Conservation (phyloP, 2,329 filamentous ascomycete genomes). For the Geoglossum cookeanum region DNA sequence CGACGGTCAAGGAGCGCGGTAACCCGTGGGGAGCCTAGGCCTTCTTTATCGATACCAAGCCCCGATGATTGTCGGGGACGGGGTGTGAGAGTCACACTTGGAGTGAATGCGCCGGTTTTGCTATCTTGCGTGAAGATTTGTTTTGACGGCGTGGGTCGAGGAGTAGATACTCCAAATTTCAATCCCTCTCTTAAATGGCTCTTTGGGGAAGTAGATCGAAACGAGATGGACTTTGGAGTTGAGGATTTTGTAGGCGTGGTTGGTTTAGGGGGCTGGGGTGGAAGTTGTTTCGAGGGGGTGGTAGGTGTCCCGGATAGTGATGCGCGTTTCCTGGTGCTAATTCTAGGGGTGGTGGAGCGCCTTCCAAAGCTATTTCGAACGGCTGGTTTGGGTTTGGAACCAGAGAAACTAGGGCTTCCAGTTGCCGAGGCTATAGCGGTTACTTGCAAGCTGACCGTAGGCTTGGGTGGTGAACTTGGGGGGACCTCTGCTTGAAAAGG, state of each 20-base stretch:
- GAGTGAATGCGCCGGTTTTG: slow-evolving; percentile 37
- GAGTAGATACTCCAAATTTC: slow-evolving; percentile 13
- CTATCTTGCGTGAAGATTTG: slow-evolving; percentile 35
- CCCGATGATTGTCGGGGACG: slow-evolving; percentile 42
- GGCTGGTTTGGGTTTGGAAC: slow-evolving; percentile 30
- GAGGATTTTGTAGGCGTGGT: slow-evolving; percentile 32
- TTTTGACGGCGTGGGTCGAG: slow-evolving; percentile 15
- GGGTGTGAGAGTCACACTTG: slow-evolving; percentile 44
- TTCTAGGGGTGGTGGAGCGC: slow-evolving; percentile 24
- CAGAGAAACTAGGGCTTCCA: slow-evolving; percentile 36
- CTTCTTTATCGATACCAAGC: slow-evolving; percentile 47
- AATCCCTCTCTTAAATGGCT: slow-evolving; percentile 26
- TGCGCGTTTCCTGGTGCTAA: slow-evolving; percentile 17
- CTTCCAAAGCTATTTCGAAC: slow-evolving; percentile 29
- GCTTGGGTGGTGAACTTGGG: slow-evolving; percentile 15
- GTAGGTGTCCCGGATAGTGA: slow-evolving; percentile 19
- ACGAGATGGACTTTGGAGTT: slow-evolving; percentile 25
- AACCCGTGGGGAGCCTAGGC: slow-evolving; percentile 57
- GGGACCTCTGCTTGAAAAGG: slow-evolving; percentile 23
- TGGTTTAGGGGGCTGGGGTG: slow-evolving; percentile 25
- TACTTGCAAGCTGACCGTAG: slow-evolving; percentile 1
- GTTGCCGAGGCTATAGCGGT: slow-evolving; percentile 25
- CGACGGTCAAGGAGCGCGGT: slow-evolving; percentile 52
- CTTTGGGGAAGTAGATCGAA: slow-evolving; percentile 30
- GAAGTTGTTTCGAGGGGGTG: slow-evolving; percentile 23